A percentile compares a stretch with the other conserved stretches of the same genome.
These are phyloP conservation scores for Cercospora sp. DNA, from an alignment of 2,329 filamentous ascomycete genomes.

Conservation along the genomic window DNA sequence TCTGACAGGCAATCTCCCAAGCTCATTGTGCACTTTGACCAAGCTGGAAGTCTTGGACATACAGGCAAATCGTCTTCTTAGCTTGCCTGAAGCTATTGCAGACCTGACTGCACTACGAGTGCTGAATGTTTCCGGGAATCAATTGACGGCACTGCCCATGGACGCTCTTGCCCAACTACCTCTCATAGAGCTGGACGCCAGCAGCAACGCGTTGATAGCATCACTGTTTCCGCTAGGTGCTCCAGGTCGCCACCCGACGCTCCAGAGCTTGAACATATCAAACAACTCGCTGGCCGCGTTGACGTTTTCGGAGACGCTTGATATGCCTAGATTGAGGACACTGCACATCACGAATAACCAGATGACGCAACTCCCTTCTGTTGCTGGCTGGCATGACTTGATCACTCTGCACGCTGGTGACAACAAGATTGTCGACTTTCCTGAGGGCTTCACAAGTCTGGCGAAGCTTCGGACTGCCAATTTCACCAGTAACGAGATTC, in stretches of 20 bases:
- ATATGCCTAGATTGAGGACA: slow-evolving; percentile 70
- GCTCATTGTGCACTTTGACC: slow-evolving; percentile 62
- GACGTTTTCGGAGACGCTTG: slow-evolving; percentile 53
- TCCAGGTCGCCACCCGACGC: slow-evolving; percentile 54
- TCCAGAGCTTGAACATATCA: slow-evolving; percentile 77
- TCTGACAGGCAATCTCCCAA: slow-evolving; percentile 66
- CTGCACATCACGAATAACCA: slow-evolving; percentile 81
- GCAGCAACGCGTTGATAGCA: slow-evolving; percentile 76
- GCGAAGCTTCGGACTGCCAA: slow-evolving; percentile 72
- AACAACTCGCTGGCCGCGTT: slow-evolving; percentile 68
- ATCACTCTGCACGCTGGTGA: slow-evolving; percentile 75
- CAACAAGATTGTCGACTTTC: slow-evolving; percentile 76
- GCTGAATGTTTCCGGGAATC: slow-evolving; percentile 79
- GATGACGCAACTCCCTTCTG: slow-evolving; percentile 68
- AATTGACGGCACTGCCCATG: slow-evolving; percentile 70
- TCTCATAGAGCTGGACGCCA: slow-evolving; percentile 70
- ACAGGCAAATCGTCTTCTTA: slow-evolving; percentile 74
- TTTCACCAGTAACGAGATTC: slow-evolving; percentile 82
- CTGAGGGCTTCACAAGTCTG: slow-evolving; percentile 70
- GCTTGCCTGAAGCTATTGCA: slow-evolving; percentile 67
- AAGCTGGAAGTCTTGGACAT: slow-evolving; percentile 80
- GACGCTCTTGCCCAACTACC: slow-evolving; percentile 66
- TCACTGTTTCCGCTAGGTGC: slow-evolving; percentile 63
- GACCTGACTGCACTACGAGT: slow-evolving; percentile 69
- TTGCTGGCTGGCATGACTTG: slow-evolving; percentile 73